Conservation (phyloP, 306 rosid species). For the Canavalia ensiformis region DNA sequence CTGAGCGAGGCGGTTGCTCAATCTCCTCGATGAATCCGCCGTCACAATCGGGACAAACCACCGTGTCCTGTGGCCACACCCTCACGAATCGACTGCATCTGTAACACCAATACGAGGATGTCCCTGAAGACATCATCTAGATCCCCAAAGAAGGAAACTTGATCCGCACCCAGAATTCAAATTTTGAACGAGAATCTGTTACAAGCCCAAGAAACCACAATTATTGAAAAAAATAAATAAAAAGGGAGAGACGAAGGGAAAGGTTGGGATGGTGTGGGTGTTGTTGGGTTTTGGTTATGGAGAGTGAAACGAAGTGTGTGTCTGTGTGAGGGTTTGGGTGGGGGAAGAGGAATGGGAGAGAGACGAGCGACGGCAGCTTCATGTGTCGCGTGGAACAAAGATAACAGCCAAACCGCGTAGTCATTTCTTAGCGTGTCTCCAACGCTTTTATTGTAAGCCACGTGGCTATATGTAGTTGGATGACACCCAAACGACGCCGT, state of each 20-base stretch:
- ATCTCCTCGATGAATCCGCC: constrained; percentile 74
- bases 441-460: constrained; percentile 45
- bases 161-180: constrained; percentile 37
- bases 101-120: constrained; percentile 80
- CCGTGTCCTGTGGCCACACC: constrained; percentile 49
- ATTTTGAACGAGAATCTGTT: background rate
- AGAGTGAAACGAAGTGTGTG: background rate
- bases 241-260: background rate
- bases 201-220: background rate
- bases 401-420: constrained; percentile 68
- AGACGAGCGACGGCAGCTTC: background rate
- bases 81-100: constrained; percentile 75
- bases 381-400: constrained; percentile 40
- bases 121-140: constrained; percentile 60
- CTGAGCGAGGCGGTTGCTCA: constrained; percentile 50
- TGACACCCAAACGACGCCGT: constrained; percentile 40
- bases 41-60: constrained; percentile 72
- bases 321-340: constrained; percentile 14
- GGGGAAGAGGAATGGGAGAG: constrained; percentile 31
- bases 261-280: background rate
- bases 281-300: background rate
- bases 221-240: background rate
- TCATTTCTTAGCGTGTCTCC: constrained; percentile 55
- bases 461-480: constrained; percentile 48
- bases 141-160: constrained; percentile 31